Base-by-base conservation (phyloP, 495 filamentous ascomycete species). In the Lepidopterella palustris region DNA sequence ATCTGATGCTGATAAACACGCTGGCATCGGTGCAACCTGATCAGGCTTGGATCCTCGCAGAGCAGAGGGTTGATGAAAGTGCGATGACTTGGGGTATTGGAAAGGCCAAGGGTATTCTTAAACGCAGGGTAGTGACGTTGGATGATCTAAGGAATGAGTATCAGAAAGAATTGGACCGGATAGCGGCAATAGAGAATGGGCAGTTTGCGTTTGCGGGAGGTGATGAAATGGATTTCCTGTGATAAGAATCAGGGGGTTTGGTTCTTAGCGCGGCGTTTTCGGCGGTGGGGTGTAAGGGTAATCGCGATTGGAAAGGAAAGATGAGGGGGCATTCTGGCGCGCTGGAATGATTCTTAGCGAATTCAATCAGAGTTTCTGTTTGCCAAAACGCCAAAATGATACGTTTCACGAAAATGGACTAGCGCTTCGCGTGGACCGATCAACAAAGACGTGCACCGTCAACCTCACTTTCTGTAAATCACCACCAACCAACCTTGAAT, bases 1-100 rank as follows among this genome's bases (percentile, higher is more conserved):
- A 96, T 59, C 70, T 97, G 9, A 80, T 86, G 57, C 77, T 97
- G 35, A 92, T 97, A 74, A 97, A 98, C 69, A 82, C 88, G 3
- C 75, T 98, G 62, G 84, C 82, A 50, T 93, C 88, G 59, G 89
- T 96, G n/a, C 81, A 85, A 32, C 76, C 84, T 61, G 84, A 87
- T 63, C 85, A 96, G 68, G 89, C 87, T 0, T 97, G 84, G 71
- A 78, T 86, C 32, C 73, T 85, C 26, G 80, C 80, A 20, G 80
- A 83, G 55, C 51, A 51, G 35, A 40, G 56, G 15, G 42, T 68
- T 15, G 65, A 68, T 32, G 57, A 60, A 21, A 40, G 15, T 3
- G 35, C 20, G 24, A n/a, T 35, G 26, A n/a, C 70, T 65, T 55
- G 68, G 52, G 31, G 60, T 61, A 21, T 66, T 53, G 40, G 71